These are phyloP conservation scores for Porcisia hertigi DNA, from an alignment of 208 protist species.

Conservation along the genomic window DNA sequence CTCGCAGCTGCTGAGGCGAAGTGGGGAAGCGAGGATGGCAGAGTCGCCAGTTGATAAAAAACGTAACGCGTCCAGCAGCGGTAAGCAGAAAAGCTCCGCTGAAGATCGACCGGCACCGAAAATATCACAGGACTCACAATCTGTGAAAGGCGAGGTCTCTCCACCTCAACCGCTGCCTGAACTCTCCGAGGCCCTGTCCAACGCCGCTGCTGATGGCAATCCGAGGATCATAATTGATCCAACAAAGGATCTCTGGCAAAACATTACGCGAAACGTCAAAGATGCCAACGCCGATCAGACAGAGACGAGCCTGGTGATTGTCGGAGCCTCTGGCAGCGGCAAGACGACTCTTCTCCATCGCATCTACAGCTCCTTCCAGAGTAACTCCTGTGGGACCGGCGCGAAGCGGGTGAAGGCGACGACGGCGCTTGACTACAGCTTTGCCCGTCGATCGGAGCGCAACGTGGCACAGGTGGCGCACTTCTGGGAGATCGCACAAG, in stretches of 20 bases:
- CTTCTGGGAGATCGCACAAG: constrained; percentile 92
- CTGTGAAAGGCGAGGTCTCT: background rate
- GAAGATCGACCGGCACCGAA: background rate
- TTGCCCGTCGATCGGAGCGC: constrained; percentile 75
- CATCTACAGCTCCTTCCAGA: constrained; percentile 63
- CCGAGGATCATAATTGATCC: constrained; percentile 64
- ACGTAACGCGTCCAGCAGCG: background rate
- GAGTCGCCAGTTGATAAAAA: background rate
- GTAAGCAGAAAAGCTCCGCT: background rate
- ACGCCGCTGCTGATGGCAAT: constrained; percentile 11
- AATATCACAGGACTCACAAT: background rate
- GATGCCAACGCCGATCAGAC: constrained; percentile 56
- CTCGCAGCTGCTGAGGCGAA: background rate
- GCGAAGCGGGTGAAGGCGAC: constrained; percentile 75
- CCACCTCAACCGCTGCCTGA: background rate
- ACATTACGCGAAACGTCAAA: constrained; percentile 83
- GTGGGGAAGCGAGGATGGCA: background rate
- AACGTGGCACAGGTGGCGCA: constrained; percentile 82
- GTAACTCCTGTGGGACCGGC: constrained; percentile 29
- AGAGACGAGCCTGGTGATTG: constrained; percentile 73
- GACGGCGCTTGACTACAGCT: constrained; percentile 90
- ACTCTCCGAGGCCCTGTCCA: constrained; percentile 8
- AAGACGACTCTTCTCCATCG: constrained; percentile 85
- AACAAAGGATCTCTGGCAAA: constrained; percentile 89
- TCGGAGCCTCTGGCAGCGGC: constrained; percentile 67